A percentile compares a stretch with the other conserved stretches of the same genome.
Conservation (phyloP, 352 stramenopile species). For the Thalassiosira livingstoniorum region DNA sequence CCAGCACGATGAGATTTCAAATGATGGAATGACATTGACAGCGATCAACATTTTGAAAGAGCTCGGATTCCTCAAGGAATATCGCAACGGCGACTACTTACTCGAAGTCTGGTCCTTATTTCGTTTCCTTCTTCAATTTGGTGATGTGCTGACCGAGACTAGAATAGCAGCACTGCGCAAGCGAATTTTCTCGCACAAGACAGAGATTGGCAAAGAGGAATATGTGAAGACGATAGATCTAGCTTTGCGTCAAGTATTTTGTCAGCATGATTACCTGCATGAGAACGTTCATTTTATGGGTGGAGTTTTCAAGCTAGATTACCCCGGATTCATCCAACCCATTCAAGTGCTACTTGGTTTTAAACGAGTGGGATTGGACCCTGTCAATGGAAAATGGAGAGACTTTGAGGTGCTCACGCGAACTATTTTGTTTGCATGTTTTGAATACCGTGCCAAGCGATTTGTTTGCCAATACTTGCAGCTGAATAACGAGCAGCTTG, state of each 20-base stretch:
- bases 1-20: conserved; percentile 1
- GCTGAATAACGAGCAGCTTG: no score
- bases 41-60: background rate
- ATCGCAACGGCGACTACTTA: background rate
- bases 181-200: background rate
- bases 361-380: conserved; percentile 17
- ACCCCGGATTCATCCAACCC: conserved; percentile 16
- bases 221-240: conserved; percentile 7
- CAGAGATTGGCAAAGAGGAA: conserved; percentile 4
- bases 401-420: conserved; percentile 16
- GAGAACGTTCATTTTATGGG: conserved; percentile 26
- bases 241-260: no score
- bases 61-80: background rate
- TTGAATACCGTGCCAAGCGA: background rate
- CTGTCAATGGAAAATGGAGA: conserved; percentile 5
- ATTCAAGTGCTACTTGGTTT: background rate
- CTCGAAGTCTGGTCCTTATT: no score
- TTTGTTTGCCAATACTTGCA: no score
- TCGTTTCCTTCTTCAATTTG: background rate
- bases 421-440: background rate
- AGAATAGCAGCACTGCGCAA: background rate
- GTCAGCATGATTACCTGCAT: conserved; percentile 27
- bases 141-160: conserved; percentile 10
- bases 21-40: background rate
- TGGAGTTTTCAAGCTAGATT: conserved; percentile 20